Base-by-base conservation (phyloP, 169 alveolate species). In the Cryptosporidium baileyi region DNA sequence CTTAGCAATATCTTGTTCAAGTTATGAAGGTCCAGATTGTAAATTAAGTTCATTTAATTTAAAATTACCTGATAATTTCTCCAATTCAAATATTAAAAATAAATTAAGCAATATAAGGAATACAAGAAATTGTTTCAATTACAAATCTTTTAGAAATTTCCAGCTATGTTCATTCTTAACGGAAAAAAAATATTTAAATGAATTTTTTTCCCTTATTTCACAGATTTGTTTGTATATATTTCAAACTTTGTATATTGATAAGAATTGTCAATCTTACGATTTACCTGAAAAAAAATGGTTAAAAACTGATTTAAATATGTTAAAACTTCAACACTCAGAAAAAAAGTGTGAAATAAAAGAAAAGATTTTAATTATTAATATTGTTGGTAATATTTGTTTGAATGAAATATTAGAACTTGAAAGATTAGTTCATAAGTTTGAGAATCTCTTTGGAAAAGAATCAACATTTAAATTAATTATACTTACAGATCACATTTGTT, bases 1-100 rank as follows among this genome's bases (percentile, higher is more conserved):
- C n/a, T 8, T 65, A 17, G 81, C 81, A 17, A 49, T 65, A 6
- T 65, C 81, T 5, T 65, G 81, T 30, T 45, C 81, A 13, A 47
- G 81, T 34, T 65, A 65, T 30, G 81, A 65, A 28, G 81, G 81
- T 5, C 81, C 81, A 32, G 81, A 49, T n/a, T 65, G 81, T 22
- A 65, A 51, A 17, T 49, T 65, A 7, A 11, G 59, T 9, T 28
- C 81, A n/a, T 28, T 45, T 34, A 65, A 65, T 65, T n/a, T 26
- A 11, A n/a, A 17, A 19, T 24, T 19, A 0, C 34, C 41, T 28
- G n/a, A 15, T 51, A 22, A 22, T 51, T 28, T 24, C 24, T 38
- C n/a, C 24, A 44, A 38, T 62, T 32, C 43, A 22, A 43, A 26
- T 17, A 22, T 62, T 11, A 41, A 22, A 15, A 15, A 6, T 17